Conservation (phyloP, 176 grass and related monocot genomes). For the Saccharum spontaneum region DNA sequence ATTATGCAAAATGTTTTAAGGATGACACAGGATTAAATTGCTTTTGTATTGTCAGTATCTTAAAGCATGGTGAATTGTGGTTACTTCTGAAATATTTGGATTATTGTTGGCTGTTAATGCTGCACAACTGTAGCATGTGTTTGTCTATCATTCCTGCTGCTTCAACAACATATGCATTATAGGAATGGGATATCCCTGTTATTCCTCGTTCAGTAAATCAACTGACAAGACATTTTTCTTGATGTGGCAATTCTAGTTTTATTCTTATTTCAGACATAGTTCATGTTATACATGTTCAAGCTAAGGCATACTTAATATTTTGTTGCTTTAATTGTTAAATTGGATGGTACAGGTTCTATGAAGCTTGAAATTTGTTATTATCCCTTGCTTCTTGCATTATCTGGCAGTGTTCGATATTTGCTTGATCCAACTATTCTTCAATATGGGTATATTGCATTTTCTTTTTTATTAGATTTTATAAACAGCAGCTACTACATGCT, state of each 20-base stretch:
- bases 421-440: not conserved
- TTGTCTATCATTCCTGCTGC: not conserved
- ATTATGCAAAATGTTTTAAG: not conserved
- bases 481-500: not conserved
- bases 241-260: not conserved
- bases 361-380: not conserved
- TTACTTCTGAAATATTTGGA: not conserved
- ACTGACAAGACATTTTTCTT: not conserved
- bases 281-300: not conserved
- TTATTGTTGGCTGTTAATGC: not conserved
- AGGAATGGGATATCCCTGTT: not conserved
- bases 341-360: not conserved
- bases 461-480: conserved; percentile 2
- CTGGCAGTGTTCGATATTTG: not conserved
- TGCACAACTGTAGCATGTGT: not conserved
- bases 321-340: not conserved
- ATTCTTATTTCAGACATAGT: not conserved
- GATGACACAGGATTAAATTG: not conserved
- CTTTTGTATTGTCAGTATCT: conserved; percentile 3
- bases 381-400: not conserved
- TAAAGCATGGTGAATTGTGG: not conserved
- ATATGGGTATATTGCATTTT: not conserved
- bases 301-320: not conserved
- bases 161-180: not conserved
- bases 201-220: not conserved